A percentile compares a stretch with the other conserved stretches of the same genome.
phyloP scores from a whole-genome alignment of 306 rosid genomes.

The Castanopsis chinensis region DNA sequence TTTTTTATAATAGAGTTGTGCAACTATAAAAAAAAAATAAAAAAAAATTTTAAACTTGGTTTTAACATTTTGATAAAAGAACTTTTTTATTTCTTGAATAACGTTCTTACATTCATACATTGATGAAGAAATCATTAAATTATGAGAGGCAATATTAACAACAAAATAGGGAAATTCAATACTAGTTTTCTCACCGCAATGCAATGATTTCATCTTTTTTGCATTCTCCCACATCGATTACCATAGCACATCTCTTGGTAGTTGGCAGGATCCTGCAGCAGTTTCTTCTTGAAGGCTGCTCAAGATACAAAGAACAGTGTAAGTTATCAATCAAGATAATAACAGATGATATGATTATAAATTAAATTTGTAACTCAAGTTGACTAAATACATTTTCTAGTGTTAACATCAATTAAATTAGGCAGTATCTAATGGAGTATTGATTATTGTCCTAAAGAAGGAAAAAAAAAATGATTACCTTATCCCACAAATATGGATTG shows the following conservation, averaged over 20 bases:
- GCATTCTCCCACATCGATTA: constrained; percentile 61
- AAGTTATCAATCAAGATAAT: background rate
- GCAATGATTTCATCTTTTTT: constrained; percentile 47
- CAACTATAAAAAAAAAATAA: too few species aligned
- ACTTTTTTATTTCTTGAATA: too few species aligned
- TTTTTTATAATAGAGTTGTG: too few species aligned
- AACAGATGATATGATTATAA: background rate
- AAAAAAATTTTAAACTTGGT: too few species aligned
- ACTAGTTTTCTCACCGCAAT: constrained; percentile 9
- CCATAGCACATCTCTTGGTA: constrained; percentile 37
- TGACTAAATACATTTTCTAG: too few species aligned
- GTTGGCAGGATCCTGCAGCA: constrained; percentile 52
- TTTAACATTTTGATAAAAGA: too few species aligned
- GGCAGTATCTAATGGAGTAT: too few species aligned
- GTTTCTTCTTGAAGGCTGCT: constrained; percentile 70
- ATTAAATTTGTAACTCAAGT: too few species aligned
- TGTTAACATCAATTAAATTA: too few species aligned
- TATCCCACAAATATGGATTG: constrained; percentile 59
- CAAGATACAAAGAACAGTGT: background rate
- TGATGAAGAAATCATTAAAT: background rate
- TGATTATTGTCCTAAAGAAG: too few species aligned
- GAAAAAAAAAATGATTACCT: constrained; percentile 30
- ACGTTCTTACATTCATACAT: too few species aligned
- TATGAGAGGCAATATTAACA: background rate
- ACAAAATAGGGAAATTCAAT: background rate